Evolutionary conservation across 2,329 filamentous ascomycete species (phyloP).

Genomic region (Aspergillus sp.): DNA sequence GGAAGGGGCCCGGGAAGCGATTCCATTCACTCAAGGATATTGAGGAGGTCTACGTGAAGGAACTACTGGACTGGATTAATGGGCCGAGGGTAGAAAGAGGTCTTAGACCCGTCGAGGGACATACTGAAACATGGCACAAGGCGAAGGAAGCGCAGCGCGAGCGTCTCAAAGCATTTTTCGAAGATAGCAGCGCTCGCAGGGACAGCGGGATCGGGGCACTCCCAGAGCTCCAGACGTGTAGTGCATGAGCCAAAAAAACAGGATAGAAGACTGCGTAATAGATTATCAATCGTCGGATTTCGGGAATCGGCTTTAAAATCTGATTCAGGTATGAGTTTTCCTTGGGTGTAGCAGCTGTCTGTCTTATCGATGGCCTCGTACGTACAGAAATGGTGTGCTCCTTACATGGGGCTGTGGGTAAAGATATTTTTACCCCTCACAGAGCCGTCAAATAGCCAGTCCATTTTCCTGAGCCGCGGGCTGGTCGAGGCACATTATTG

Average conservation of each 20-base stretch:
- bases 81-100: slow-evolving; percentile 15
- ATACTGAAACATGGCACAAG: slow-evolving; percentile 30
- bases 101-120: slow-evolving; percentile 28
- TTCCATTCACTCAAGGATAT: slow-evolving; percentile 40
- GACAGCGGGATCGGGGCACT: slow-evolving; percentile 17
- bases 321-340: not conserved
- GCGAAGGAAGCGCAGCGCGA: slow-evolving; percentile 28
- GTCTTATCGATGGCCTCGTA: not conserved
- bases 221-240: slow-evolving; percentile 10
- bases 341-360: not conserved
- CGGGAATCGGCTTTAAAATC: not conserved
- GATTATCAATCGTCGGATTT: not conserved
- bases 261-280: not conserved
- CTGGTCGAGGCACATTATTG: not conserved
- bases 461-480: not conserved
- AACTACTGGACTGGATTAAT: slow-evolving; percentile 39
- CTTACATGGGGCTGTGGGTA: not conserved
- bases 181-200: not conserved
- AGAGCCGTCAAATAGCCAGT: not conserved
- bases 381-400: slow-evolving; percentile 7
- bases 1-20: slow-evolving; percentile 31
- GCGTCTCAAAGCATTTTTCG: slow-evolving; percentile 19
- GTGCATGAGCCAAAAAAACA: not conserved
- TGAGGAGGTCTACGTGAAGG: slow-evolving; percentile 36
- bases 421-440: not conserved